Evolutionary conservation across 345 rosid genomes (phyloP), one percentile per base, ranked within the genome.

Genomic region (Gossypium mustelinum): DNA sequence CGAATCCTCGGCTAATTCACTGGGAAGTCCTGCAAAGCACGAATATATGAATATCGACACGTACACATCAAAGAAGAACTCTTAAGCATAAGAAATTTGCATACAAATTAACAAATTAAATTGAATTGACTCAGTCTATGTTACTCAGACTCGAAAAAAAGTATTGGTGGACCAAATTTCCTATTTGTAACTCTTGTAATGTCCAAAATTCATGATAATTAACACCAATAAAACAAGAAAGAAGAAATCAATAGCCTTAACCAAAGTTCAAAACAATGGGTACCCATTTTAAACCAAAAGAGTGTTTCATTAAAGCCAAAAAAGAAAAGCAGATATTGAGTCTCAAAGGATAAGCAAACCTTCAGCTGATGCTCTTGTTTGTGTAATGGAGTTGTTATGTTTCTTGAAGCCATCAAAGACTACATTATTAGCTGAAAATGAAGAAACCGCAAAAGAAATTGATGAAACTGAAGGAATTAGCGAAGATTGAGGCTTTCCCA

Each of bases 1-100:
- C 0, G 90, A 85, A 20, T 89, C 97, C 67, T 94, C 97, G 11
- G 70, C 79, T 70, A 83, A 62, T 74, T 88, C 90, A 60, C 57
- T 59, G 0, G 94, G 91, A 73, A 75, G 54, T 72, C 89, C 98
- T 87, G 85, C 52, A 73, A 68, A 1, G 70, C 51, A 41, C 29
- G 9, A 41, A 18, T 11, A 74, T 17, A 4, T 56, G 64, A 72
- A 25, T 48, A 68, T 68, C 58, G 51, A 68, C 58, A 69, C 44
- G 3, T 51, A 69, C 60, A 29, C 60, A 27, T n/a, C 22, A 11
- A 70, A 52, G 47, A 52, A 0, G 52, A 52, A 52, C 73, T 70
- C 73, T 27, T 29, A 29, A 27, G 43, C 45, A 51, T 2, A 34
- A 10, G 59, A 51, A 69, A 27, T 10, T 51, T 70, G 25, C 45